A percentile compares a stretch with the other conserved stretches of the same genome.
These are phyloP conservation scores for Cutaneotrichosporon cutaneum DNA, from an alignment of 1,284 basidiomycete species.

Conservation along the genomic window DNA sequence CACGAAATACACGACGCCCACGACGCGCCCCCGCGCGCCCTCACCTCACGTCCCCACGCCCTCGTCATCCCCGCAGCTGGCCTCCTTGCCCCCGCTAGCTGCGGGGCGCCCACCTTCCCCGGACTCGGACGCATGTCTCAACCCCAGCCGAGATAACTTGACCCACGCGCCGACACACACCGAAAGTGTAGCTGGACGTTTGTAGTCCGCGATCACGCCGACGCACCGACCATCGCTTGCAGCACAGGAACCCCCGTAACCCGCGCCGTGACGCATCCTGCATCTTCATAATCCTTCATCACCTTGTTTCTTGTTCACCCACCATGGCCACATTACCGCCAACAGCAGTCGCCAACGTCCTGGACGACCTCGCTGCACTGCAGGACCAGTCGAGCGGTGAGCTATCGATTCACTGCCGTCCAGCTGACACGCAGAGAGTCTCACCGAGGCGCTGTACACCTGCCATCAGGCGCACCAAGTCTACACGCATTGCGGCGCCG, in stretches of 20 bases:
- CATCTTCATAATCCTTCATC: neutral
- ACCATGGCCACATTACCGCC: constrained; percentile 2
- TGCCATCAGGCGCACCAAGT: constrained; percentile 17
- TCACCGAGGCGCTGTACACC: constrained; percentile 20
- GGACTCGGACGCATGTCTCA: neutral
- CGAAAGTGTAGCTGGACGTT: neutral
- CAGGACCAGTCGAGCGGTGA: constrained; percentile 12
- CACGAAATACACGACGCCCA: neutral
- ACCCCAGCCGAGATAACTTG: neutral
- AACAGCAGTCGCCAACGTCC: neutral
- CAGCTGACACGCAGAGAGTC: constrained; percentile 12
- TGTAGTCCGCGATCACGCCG: neutral
- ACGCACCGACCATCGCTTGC: neutral
- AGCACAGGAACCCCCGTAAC: neutral
- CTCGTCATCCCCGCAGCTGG: constrained; percentile 2
- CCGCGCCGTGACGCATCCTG: neutral
- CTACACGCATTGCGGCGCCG: constrained; percentile 23
- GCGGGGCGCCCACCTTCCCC: constrained; percentile 9
- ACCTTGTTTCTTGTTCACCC: constrained; percentile 3
- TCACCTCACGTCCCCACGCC: neutral
- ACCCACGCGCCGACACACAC: neutral
- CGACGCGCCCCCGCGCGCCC: neutral
- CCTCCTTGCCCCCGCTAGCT: constrained; percentile 2
- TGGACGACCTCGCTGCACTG: constrained; percentile 8
- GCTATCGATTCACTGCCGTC: neutral